Base-by-base conservation (phyloP, 306 rosid species). In the Inga laurina region DNA sequence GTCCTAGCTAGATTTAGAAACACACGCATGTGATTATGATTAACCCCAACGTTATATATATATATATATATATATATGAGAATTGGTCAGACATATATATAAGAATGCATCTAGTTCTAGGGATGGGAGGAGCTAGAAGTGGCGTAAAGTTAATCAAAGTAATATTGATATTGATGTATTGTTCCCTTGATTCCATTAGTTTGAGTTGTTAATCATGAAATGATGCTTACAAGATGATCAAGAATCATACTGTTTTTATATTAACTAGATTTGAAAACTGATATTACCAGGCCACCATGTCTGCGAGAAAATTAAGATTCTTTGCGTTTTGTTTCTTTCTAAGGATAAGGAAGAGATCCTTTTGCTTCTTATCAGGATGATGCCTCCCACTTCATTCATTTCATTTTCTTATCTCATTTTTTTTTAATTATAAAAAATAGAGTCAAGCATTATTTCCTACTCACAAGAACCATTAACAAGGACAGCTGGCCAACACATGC, bases 151-250 rank as follows among this genome's bases (percentile, higher is more conserved):
- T 39, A 41, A 65, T 14, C 30, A 80, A 84, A 72, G 86, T 72
- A 64, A 82, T 76, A 27, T 62, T 4, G 69, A 64, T 64, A 12
- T 30, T 27, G 78, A 77, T 83, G 81, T 56, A 83, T 80, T 89
- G 94, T 88, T 89, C 87, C 94, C 91, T 86, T 90, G 91, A 92
- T 89, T 84, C 93, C 94, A 82, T 81, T 85, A 84, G 76, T 45
- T 74, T 39, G 74, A 69, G 27, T 39, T 69, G 27, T 39, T 69
- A 69, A 39, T 69, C 30, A 39, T 9, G 48, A 19, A 39, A 79
- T 78, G 54, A 79, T 85, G 88, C 89, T 85, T 65, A 54, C 37
- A 75, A 78, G 83, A 87, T 85, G 66, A 62, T 62, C 68, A 27
- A 84, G 88, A 82, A 90, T 84, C 87, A 52, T 56, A 81, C 61